Conservation (phyloP, 2,329 filamentous ascomycete species). For the Thielaviopsis punctulata region DNA sequence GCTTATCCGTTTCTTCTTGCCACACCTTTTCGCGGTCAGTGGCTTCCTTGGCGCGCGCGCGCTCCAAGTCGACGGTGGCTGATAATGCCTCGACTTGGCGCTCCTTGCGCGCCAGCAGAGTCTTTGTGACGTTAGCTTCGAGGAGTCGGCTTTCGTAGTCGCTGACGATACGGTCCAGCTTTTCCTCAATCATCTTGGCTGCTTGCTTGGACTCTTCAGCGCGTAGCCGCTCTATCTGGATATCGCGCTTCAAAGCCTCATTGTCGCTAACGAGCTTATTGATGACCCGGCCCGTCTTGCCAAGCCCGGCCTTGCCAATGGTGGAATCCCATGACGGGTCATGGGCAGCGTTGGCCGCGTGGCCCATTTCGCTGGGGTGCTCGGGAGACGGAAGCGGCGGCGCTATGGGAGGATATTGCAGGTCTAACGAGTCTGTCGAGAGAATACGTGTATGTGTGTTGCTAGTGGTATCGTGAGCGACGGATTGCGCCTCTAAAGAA, state of each 20-base stretch:
- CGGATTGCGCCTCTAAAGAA: background rate
- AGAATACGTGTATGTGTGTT: conserved; percentile 12
- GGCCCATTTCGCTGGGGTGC: conserved; percentile 11
- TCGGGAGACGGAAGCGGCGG: conserved; percentile 14
- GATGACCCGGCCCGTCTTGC: conserved; percentile 63
- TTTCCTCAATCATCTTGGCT: conserved; percentile 50
- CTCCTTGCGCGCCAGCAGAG: conserved; percentile 53
- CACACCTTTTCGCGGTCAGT: conserved; percentile 41
- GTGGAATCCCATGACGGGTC: conserved; percentile 40
- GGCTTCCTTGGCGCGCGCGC: conserved; percentile 41
- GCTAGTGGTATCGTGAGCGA: conserved; percentile 17
- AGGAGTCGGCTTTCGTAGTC: conserved; percentile 55
- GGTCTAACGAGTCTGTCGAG: conserved; percentile 6
- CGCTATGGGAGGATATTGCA: conserved; percentile 4
- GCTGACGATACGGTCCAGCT: conserved; percentile 48
- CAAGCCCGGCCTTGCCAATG: conserved; percentile 50
- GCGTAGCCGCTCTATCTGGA: conserved; percentile 45
- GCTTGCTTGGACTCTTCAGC: conserved; percentile 56
- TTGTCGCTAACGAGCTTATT: conserved; percentile 69
- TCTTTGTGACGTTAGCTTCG: conserved; percentile 54
- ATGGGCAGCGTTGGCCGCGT: conserved; percentile 1
- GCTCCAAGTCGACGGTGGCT: conserved; percentile 45
- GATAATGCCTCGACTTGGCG: conserved; percentile 56
- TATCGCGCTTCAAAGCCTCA: conserved; percentile 57
- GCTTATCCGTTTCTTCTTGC: conserved; percentile 47